phyloP scores from a whole-genome alignment of 495 filamentous ascomycete species.

The Massariosphaeria phaeospora region DNA sequence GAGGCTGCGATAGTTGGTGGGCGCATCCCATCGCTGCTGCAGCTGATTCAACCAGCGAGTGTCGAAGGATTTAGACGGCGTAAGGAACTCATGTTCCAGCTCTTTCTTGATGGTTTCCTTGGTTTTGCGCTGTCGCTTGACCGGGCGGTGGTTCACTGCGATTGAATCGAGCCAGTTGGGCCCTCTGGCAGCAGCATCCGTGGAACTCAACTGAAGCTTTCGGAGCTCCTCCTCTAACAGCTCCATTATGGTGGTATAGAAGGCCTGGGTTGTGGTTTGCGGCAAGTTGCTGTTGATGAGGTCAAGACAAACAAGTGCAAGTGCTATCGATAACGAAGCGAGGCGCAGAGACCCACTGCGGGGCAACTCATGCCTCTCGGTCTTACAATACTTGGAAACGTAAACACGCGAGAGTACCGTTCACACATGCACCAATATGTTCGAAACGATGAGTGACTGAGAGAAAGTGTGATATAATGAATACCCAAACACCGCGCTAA shows the following conservation, averaged over 20 bases:
- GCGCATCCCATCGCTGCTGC: constrained; percentile 84
- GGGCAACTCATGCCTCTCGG: constrained; percentile 3
- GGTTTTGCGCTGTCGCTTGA: constrained; percentile 54
- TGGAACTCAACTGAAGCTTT: constrained; percentile 3
- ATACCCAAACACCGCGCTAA: too few relatives aligned
- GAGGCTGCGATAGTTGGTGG: constrained; percentile 68
- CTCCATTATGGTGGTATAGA: constrained; percentile 18
- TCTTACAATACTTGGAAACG: too few relatives aligned
- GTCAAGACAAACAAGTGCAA: constrained; percentile 2
- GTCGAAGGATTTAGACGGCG: constrained; percentile 71
- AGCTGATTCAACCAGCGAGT: constrained; percentile 78
- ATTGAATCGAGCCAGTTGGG: constrained; percentile 52
- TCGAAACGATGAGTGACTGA: too few relatives aligned
- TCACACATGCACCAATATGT: too few relatives aligned
- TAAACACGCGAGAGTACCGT: too few relatives aligned
- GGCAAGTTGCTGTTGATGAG: background rate
- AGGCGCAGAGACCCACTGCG: background rate
- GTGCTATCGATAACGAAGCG: background rate
- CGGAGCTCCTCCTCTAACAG: constrained; percentile 10
- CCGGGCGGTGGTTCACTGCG: constrained; percentile 50
- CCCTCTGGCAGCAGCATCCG: constrained; percentile 26
- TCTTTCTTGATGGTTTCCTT: constrained; percentile 57
- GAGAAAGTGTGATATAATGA: too few relatives aligned
- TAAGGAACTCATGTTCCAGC: constrained; percentile 72
- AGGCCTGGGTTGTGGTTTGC: background rate